Conservation (phyloP, 257 asterid species). For the Solanum infundibuliforme region DNA sequence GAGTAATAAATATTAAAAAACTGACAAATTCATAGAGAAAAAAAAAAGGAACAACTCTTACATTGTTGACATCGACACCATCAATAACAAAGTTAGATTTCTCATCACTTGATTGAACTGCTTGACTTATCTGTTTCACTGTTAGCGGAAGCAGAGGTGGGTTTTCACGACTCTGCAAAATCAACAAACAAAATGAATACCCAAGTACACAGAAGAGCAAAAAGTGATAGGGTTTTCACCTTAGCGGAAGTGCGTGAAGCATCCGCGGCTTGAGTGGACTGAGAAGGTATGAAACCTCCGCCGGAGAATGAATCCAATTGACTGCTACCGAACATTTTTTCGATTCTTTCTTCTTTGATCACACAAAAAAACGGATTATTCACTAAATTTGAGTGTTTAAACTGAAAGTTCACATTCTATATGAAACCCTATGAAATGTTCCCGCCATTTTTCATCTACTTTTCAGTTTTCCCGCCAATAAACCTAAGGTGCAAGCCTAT, state of each 20-base stretch:
- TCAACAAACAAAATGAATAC: not conserved
- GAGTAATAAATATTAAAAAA: not conserved
- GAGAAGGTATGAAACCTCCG: conserved; percentile 41
- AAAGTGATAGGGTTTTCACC: conserved; percentile 19
- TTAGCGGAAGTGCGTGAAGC: conserved; percentile 45
- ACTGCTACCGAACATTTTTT: conserved; percentile 52
- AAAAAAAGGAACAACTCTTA: not conserved
- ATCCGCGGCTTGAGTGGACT: conserved; percentile 19
- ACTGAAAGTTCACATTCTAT: not conserved
- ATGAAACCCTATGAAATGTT: not conserved
- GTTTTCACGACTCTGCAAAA: conserved; percentile 65
- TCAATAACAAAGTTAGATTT: conserved; percentile 55
- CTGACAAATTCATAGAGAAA: not conserved
- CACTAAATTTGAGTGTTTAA: not conserved
- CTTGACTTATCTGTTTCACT: conserved; percentile 72
- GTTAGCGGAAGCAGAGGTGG: conserved; percentile 72
- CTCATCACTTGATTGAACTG: conserved; percentile 52
- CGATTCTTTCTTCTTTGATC: not conserved
- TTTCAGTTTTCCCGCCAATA: conserved; percentile 22
- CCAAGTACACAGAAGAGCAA: not conserved
- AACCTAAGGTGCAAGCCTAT: not conserved
- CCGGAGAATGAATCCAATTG: conserved; percentile 32
- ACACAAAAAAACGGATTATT: not conserved
- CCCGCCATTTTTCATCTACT: conserved; percentile 15
- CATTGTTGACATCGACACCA: conserved; percentile 75